A percentile compares a stretch with the other conserved stretches of the same genome.
Conservation (phyloP, 225 moss, liverwort and hornwort species). For the Straminergon stramineum region DNA sequence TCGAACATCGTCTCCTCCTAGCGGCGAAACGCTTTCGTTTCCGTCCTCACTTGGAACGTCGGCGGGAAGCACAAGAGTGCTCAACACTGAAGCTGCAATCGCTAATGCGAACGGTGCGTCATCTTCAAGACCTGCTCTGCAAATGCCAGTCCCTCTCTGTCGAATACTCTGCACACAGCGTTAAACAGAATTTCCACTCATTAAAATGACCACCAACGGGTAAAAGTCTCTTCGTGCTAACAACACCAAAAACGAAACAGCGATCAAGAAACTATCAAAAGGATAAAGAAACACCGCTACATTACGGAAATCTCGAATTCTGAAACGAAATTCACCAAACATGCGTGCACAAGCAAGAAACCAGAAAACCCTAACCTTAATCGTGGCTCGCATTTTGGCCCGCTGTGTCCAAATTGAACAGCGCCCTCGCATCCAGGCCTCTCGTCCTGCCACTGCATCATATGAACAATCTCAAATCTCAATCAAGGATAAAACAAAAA, state of each 20-base stretch:
- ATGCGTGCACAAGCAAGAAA: neutral
- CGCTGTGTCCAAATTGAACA: constrained; percentile 1
- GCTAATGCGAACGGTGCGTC: constrained; percentile 54
- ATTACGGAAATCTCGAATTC: neutral
- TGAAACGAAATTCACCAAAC: neutral
- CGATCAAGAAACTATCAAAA: neutral
- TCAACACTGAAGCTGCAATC: constrained; percentile 49
- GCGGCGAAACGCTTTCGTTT: constrained; percentile 45
- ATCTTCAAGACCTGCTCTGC: constrained; percentile 44
- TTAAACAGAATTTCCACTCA: neutral
- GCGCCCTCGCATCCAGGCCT: constrained; percentile 16
- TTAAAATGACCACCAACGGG: neutral
- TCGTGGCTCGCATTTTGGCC: neutral
- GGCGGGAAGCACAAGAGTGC: constrained; percentile 55
- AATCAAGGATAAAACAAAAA: neutral
- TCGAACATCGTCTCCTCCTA: constrained; percentile 86
- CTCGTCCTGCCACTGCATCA: constrained; percentile 6
- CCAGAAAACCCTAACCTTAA: constrained; percentile 5
- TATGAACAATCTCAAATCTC: neutral
- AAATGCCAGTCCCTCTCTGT: constrained; percentile 1
- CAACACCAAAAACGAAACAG: neutral
- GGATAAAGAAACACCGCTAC: neutral
- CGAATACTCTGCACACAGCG: constrained; percentile 12
- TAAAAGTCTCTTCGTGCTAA: neutral
- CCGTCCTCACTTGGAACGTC: constrained; percentile 27